Evolutionary conservation across 495 filamentous ascomycete species (phyloP).

Genomic region (Opeltia flavorubescens): DNA sequence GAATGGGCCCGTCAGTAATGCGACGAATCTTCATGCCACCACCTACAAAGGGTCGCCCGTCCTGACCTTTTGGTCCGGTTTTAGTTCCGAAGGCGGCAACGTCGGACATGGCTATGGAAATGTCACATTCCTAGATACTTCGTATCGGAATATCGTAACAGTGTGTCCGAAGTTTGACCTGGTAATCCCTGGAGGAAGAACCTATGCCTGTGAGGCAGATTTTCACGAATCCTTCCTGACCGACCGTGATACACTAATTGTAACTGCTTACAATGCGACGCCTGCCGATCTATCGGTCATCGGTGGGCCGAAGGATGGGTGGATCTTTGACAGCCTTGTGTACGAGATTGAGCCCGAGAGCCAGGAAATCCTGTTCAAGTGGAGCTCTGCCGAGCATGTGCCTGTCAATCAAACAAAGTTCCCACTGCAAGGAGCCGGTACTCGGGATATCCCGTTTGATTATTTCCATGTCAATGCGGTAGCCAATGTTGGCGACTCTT

Average conservation of each 20-base stretch:
- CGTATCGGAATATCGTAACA: slow-evolving; percentile 28
- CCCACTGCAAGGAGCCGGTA: slow-evolving; percentile 6
- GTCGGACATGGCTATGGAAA: slow-evolving; percentile 22
- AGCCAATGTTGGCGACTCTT: slow-evolving; percentile 26
- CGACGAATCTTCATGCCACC: slow-evolving; percentile 4
- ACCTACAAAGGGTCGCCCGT: slow-evolving; percentile 2
- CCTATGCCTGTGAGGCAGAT: slow-evolving; percentile 16
- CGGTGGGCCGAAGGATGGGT: slow-evolving; percentile 29
- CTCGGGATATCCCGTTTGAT: slow-evolving; percentile 24
- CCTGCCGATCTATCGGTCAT: slow-evolving; percentile 26
- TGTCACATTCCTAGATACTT: slow-evolving; percentile 28
- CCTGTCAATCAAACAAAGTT: slow-evolving; percentile 2
- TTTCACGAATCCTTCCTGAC: slow-evolving; percentile 37
- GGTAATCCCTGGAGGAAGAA: not conserved
- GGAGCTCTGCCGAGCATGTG: slow-evolving; percentile 26
- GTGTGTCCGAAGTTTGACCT: slow-evolving; percentile 10
- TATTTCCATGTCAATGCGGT: slow-evolving; percentile 36
- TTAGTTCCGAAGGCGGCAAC: not conserved
- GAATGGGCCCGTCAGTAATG: slow-evolving; percentile 11
- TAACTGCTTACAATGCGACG: slow-evolving; percentile 33
- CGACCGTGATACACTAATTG: slow-evolving; percentile 33
- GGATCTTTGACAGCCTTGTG: slow-evolving; percentile 36
- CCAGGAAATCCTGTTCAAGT: slow-evolving; percentile 27
- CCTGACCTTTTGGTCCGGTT: slow-evolving; percentile 8
- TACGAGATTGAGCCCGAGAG: slow-evolving; percentile 36